These are phyloP conservation scores for Paspalum notatum DNA, from an alignment of 176 grass and related monocot genomes.

Conservation along the genomic window DNA sequence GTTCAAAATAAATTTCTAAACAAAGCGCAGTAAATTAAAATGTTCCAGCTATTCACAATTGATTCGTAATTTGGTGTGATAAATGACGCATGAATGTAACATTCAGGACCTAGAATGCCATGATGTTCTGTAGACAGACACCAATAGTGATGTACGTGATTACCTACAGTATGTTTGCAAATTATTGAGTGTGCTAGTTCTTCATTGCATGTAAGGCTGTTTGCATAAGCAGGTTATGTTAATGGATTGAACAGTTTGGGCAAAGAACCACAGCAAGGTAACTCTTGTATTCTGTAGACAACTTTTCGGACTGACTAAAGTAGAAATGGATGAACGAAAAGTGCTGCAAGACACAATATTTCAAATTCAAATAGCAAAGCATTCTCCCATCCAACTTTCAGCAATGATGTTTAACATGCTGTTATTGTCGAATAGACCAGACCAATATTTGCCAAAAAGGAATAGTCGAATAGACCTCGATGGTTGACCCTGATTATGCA, in stretches of 20 bases:
- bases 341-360: background rate
- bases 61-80: background rate
- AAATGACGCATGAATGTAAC: background rate
- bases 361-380: slow-evolving; percentile 27
- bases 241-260: background rate
- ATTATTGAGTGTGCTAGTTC: background rate
- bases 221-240: slow-evolving; percentile 18
- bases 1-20: background rate
- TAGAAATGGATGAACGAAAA: background rate
- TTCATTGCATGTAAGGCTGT: background rate
- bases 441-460: too few species aligned
- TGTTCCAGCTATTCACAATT: background rate
- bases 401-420: background rate
- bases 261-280: background rate
- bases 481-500: background rate
- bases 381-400: slow-evolving; percentile 6
- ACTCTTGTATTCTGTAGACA: background rate
- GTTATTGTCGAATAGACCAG: too few species aligned
- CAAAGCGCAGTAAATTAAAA: background rate
- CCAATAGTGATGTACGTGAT: slow-evolving; percentile 1
- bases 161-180: background rate
- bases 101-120: slow-evolving; percentile 3
- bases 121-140: slow-evolving; percentile 2
- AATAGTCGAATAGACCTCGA: background rate
- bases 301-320: background rate